Base-by-base conservation (phyloP, 179 eudicot genomes). In the Beta macrorhiza region DNA sequence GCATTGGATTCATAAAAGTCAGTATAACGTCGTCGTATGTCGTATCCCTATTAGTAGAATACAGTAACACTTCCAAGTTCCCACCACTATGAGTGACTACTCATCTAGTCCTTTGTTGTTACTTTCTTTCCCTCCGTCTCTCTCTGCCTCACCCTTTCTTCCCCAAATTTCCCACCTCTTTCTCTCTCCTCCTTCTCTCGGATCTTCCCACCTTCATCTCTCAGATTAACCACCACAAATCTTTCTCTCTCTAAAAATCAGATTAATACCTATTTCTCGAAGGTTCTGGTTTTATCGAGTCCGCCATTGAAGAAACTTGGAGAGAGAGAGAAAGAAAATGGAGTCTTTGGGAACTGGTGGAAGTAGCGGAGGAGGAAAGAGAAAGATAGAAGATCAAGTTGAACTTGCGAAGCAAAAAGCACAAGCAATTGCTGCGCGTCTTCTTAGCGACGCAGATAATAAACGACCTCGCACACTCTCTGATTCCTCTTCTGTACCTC, bases 391-490 rank as follows among this genome's bases (percentile, higher is more conserved):
- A 70, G 89, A 87, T 77, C 88, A 85, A 3, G 83, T 93, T 76
- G 91, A 92, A 85, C 77, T 86, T 57, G 98, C 98, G 6, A 92
- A 92, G 87, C 94, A 90, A 85, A 87, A 80, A 84, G 97, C 91
- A 3, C 90, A 91, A 81, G 98, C 91, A 76, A 92, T 93, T 72
- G 98, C 98, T 7, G 93, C 94, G 32, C 88, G 94, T 22, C 77
- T 91, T 51, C 52, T 82, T 70, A 90, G 77, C 71, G 83, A 77
- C 84, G 93, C 89, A 19, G 95, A 90, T 55, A 82, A 92, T 4
- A 93, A 93, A 55, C 89, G 93, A 7, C 87, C 93, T 42, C 87
- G 91, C 42, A 83, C 84, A 0, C 82, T 75, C 17, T 12, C 73
- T 8, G 72, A 64, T 44, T 58, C 80, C 25, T 80, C 80, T 12